Evolutionary conservation across 441 rosid genomes (phyloP).

Genomic region (Croton setiger): DNA sequence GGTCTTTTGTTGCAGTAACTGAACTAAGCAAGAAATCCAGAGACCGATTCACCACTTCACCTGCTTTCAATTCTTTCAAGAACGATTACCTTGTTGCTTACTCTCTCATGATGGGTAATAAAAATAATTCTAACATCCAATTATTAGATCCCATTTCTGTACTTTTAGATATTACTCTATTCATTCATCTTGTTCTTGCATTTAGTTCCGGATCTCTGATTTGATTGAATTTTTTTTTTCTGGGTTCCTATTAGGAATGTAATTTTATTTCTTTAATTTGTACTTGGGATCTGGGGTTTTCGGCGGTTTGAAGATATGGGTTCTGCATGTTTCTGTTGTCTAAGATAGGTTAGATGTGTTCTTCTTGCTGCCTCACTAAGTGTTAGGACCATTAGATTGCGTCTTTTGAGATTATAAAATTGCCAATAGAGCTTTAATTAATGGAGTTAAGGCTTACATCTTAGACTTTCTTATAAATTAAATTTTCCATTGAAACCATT

Average conservation of each 20-base stretch:
- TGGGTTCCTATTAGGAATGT: no score
- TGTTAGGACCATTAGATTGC: background rate
- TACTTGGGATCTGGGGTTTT: background rate
- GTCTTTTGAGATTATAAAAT: background rate
- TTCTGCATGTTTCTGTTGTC: background rate
- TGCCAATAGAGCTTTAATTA: background rate
- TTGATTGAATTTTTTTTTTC: background rate
- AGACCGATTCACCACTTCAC: conserved; percentile 61
- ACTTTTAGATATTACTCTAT: conserved; percentile 17
- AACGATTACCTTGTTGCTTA: conserved; percentile 74
- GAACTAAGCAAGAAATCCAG: conserved; percentile 63
- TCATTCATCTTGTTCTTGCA: background rate
- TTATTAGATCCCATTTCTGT: conserved; percentile 21
- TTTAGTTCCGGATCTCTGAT: conserved; percentile 19
- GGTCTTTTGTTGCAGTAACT: conserved; percentile 49
- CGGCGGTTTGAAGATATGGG: background rate
- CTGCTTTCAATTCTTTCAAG: conserved; percentile 75
- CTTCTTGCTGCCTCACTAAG: background rate
- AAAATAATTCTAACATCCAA: background rate
- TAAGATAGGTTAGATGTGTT: background rate
- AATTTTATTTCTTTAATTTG: background rate
- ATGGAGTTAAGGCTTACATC: background rate
- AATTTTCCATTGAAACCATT: background rate
- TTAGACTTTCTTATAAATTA: background rate
- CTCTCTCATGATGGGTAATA: conserved; percentile 83